Evolutionary conservation across 345 rosid species (phyloP).

Genomic region (Citrus glauca): DNA sequence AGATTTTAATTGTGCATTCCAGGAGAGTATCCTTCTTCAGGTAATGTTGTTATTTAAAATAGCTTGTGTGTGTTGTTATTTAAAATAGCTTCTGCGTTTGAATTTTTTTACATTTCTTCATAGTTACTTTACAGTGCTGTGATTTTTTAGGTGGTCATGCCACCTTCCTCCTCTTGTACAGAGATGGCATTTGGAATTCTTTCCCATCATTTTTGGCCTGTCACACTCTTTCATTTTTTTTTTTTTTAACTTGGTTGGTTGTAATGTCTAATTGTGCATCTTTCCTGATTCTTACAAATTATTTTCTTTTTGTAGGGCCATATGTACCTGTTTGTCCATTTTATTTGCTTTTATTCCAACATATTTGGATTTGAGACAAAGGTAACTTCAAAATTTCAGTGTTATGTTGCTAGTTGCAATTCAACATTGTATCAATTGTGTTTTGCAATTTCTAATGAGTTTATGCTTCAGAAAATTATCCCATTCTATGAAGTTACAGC

Average conservation of each 20-base stretch:
- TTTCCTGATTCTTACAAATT: constrained; percentile 1
- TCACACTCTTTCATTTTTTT: background rate
- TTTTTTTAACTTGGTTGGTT: background rate
- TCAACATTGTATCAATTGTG: constrained; percentile 7
- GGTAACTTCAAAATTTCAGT: constrained; percentile 39
- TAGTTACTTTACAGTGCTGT: background rate
- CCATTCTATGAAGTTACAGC: constrained; percentile 62
- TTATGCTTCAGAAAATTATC: constrained; percentile 64
- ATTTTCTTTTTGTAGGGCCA: constrained; percentile 68
- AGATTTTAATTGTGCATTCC: constrained; percentile 97
- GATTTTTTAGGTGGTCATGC: constrained; percentile 1
- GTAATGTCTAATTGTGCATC: background rate
- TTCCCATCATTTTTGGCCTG: background rate
- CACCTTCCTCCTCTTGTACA: background rate
- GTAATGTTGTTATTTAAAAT: constrained; percentile 28
- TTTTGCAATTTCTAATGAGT: constrained; percentile 10
- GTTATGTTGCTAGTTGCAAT: background rate
- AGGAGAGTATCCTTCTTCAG: constrained; percentile 93
- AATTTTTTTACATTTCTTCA: background rate
- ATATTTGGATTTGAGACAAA: constrained; percentile 99
- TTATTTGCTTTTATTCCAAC: constrained; percentile 93
- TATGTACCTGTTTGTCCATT: constrained; percentile 79
- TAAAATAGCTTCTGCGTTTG: background rate
- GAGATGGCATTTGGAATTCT: background rate
- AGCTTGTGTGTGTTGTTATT: background rate